Conservation (phyloP, 2,329 filamentous ascomycete species). For the Clathrospora elynae region DNA sequence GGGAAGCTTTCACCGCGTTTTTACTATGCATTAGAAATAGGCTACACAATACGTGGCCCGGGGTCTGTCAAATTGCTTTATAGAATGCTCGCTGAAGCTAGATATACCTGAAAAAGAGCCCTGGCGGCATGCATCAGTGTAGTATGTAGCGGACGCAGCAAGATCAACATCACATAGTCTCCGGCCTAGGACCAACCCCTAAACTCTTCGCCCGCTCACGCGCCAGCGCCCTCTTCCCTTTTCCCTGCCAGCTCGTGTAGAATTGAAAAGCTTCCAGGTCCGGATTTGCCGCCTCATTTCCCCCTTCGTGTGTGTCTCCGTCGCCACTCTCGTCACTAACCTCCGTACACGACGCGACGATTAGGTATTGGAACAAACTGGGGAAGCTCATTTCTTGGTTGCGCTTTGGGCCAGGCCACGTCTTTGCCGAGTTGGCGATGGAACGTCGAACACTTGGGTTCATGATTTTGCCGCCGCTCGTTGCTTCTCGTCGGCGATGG, state of each 20-base stretch:
- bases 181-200: background rate
- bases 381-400: background rate
- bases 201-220: conserved; percentile 7
- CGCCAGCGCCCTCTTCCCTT: conserved; percentile 2
- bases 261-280: background rate
- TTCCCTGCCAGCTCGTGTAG: conserved; percentile 1
- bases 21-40: too few species aligned
- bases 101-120: too few species aligned
- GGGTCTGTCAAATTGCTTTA: too few species aligned
- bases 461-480: conserved; percentile 4
- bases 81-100: too few species aligned
- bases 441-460: conserved; percentile 6
- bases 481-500: conserved; percentile 10
- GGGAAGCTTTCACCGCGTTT: too few species aligned
- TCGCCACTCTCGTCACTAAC: conserved; percentile 9
- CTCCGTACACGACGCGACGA: conserved; percentile 11
- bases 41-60: too few species aligned
- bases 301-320: background rate
- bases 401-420: conserved; percentile 3
- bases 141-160: too few species aligned
- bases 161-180: conserved; percentile 4
- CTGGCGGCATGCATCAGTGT: too few species aligned
- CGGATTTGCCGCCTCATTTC: background rate
- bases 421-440: conserved; percentile 3
- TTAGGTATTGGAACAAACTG: conserved; percentile 8